These are phyloP conservation scores for Mycena chlorophos DNA, from an alignment of 768 basidiomycete species.

Conservation along the genomic window DNA sequence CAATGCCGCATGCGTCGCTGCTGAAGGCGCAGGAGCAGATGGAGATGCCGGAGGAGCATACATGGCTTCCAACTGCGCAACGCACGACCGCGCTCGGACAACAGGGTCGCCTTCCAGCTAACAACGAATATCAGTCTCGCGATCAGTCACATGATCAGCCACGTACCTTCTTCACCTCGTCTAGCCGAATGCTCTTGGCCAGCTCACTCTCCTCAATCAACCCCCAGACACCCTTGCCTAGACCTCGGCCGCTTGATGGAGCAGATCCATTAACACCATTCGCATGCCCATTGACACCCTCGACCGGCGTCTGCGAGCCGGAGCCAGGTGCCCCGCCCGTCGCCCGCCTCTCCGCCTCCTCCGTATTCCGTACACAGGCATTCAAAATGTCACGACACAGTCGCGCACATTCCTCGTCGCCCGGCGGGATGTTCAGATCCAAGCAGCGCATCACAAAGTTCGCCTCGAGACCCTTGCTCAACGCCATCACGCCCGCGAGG, in stretches of 20 bases:
- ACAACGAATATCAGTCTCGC: slow-evolving; percentile 12
- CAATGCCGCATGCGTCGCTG: slow-evolving; percentile 35
- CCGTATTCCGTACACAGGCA: slow-evolving; percentile 90
- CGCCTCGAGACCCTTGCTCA: slow-evolving; percentile 79
- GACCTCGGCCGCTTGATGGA: slow-evolving; percentile 49
- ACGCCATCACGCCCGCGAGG: slow-evolving; percentile 90
- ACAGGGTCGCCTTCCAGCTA: slow-evolving; percentile 49
- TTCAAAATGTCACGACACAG: slow-evolving; percentile 89
- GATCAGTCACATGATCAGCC: neutral
- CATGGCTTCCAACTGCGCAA: slow-evolving; percentile 40
- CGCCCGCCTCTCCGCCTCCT: slow-evolving; percentile 64
- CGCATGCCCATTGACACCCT: neutral
- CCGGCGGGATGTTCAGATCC: slow-evolving; percentile 89
- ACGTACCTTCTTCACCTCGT: slow-evolving; percentile 55
- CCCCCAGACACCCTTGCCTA: slow-evolving; percentile 74
- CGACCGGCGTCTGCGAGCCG: slow-evolving; percentile 28
- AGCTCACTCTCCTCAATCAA: slow-evolving; percentile 86
- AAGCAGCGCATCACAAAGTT: slow-evolving; percentile 89
- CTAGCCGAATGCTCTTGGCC: slow-evolving; percentile 63
- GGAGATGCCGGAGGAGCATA: slow-evolving; percentile 17
- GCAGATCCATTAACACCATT: slow-evolving; percentile 20
- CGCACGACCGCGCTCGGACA: slow-evolving; percentile 46
- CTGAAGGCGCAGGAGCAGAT: slow-evolving; percentile 21
- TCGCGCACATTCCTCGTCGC: slow-evolving; percentile 77
- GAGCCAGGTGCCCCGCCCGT: slow-evolving; percentile 1